Evolutionary conservation across 2,329 filamentous ascomycete species (phyloP), one percentile per base, ranked within the genome.

Genomic region (Aureobasidium lini): DNA sequence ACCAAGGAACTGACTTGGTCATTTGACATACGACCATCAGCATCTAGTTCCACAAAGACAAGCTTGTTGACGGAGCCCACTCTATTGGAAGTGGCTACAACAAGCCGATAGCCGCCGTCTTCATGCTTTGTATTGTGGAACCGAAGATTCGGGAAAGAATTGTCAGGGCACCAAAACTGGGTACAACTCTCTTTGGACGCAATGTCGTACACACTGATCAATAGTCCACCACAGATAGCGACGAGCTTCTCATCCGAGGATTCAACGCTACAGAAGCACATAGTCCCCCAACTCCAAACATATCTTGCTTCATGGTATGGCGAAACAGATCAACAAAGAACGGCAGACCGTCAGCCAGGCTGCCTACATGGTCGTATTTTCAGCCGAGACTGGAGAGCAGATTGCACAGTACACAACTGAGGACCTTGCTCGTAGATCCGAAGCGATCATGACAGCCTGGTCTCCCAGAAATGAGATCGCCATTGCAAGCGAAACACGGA

Each of bases 271-370:
- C 60, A 53, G 46, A 5, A 62, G 62, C 6, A 52, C 42, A 4
- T 62, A 63, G 57, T 64, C 62, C 1, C 60, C 62, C 4, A 57
- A 66, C 39, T 62, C 61, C 16, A 47, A 62, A 36, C 52, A 64
- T 31, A 39, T 64, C 36, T 56, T 64, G 2, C 48, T 63, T 15
- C 36, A 53, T 3, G 63, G 63, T 4, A 42, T 40, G 36, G 28
- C 11, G 43, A 48, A 10, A 18, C 15, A 48, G 11, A 29, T 29
- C 18, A 48, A 18, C 8, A 9, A 18, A 1, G 15, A n/a, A n/a
- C n/a, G n/a, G n/a, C n/a, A n/a, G n/a, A n/a, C n/a, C n/a, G 31
- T 36, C 29, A 23, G 23, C 15, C 29, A 59, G 15, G 36, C n/a
- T 23, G 16, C 29, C 10, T 23, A 31, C 13, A 13, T 56, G 29